Conservation (phyloP, 106 monocot species). For the Hemerocallis citrina region DNA sequence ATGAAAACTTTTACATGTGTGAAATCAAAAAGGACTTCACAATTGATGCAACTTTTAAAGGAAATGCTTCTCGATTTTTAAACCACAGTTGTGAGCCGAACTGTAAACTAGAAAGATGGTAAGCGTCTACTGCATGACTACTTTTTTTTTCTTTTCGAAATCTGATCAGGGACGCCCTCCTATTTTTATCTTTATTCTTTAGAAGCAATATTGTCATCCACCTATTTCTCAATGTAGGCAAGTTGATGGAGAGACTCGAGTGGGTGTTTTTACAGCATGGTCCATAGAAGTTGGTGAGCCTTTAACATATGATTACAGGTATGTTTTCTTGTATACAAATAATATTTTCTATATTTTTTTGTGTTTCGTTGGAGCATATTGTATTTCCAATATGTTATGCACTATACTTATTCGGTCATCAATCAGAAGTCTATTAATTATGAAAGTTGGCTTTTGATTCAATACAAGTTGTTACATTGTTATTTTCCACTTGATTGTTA, state of each 20-base stretch:
- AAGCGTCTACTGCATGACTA: background rate
- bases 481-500: too few relatives aligned
- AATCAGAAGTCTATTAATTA: background rate
- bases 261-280: slow-evolving; percentile 87
- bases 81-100: slow-evolving; percentile 98
- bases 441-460: background rate
- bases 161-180: too few relatives aligned
- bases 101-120: slow-evolving; percentile 98
- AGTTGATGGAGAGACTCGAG: slow-evolving; percentile 95
- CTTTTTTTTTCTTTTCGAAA: background rate
- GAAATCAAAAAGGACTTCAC: slow-evolving; percentile 86
- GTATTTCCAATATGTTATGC: background rate
- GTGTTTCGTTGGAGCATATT: background rate
- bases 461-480: background rate
- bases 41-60: slow-evolving; percentile 98
- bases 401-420: background rate
- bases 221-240: slow-evolving; percentile 41
- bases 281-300: slow-evolving; percentile 70
- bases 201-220: background rate
- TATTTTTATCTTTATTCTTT: background rate
- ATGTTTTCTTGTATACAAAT: slow-evolving; percentile 1
- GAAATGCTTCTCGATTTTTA: slow-evolving; percentile 85
- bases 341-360: too few relatives aligned
- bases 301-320: slow-evolving; percentile 99
- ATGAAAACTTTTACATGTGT: slow-evolving; percentile 96